phyloP scores from a whole-genome alignment of 2,329 filamentous ascomycete genomes.

The Fusarium staphyleae region DNA sequence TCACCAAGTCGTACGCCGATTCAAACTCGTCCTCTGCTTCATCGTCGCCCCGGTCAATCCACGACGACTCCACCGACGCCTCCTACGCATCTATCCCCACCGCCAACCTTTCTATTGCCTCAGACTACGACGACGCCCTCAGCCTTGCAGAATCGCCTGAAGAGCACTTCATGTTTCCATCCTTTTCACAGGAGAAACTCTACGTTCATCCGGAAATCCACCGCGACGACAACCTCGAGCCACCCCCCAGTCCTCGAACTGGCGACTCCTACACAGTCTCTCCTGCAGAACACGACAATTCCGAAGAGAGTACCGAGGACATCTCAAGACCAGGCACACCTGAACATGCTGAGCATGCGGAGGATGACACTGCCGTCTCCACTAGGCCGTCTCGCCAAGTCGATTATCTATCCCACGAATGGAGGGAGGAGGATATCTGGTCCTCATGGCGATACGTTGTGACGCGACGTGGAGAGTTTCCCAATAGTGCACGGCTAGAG shows the following conservation, averaged over 20 bases:
- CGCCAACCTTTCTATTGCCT: conserved; percentile 68
- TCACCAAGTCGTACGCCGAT: conserved; percentile 53
- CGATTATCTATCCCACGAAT: conserved; percentile 93
- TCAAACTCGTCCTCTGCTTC: conserved; percentile 61
- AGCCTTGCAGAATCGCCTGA: conserved; percentile 54
- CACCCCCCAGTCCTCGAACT: conserved; percentile 58
- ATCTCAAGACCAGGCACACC: conserved; percentile 67
- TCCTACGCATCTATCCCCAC: conserved; percentile 69
- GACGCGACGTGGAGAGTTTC: conserved; percentile 78
- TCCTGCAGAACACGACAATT: conserved; percentile 60
- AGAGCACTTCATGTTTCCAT: conserved; percentile 56
- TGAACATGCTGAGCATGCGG: conserved; percentile 65
- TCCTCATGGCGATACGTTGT: conserved; percentile 95
- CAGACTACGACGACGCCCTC: conserved; percentile 60
- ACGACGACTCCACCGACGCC: conserved; percentile 61
- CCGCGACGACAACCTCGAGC: conserved; percentile 54
- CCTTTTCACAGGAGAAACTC: conserved; percentile 56
- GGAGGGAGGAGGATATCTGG: conserved; percentile 97
- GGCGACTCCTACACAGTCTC: conserved; percentile 61
- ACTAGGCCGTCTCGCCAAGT: conserved; percentile 84
- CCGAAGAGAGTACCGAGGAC: conserved; percentile 47
- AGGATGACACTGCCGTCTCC: conserved; percentile 80
- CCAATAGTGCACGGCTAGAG: conserved; percentile 82
- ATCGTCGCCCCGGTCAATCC: conserved; percentile 62
- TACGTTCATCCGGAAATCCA: conserved; percentile 46